These are phyloP conservation scores for Metschnikowia kunwiensis DNA, from an alignment of 805 yeast species.

Conservation along the genomic window DNA sequence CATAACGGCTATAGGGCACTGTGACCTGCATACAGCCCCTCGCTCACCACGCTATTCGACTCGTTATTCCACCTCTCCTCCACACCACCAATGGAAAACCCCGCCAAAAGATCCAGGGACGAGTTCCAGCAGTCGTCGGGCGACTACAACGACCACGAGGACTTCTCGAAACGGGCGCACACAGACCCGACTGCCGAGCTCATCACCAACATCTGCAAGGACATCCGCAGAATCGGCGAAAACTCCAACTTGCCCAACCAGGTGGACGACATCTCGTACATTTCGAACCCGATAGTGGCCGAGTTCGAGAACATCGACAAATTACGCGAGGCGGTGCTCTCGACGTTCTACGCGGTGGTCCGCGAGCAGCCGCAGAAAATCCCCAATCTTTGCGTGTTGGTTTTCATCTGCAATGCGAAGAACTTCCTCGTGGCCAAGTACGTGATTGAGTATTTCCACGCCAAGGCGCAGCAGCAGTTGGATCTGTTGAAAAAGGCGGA, in stretches of 20 bases:
- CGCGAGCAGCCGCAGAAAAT: conserved; percentile 91
- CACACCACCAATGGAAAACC: conserved; percentile 14
- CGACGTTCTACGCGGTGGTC: conserved; percentile 64
- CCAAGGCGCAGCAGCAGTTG: conserved; percentile 56
- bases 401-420: conserved; percentile 62
- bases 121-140: conserved; percentile 23
- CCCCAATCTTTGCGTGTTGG: conserved; percentile 63
- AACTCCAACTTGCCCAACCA: conserved; percentile 38
- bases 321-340: conserved; percentile 56
- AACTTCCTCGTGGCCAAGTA: conserved; percentile 65
- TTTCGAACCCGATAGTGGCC: conserved; percentile 62
- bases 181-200: conserved; percentile 41
- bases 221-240: conserved; percentile 43
- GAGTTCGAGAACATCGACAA: conserved; percentile 62
- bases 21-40: no score
- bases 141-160: conserved; percentile 16
- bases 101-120: conserved; percentile 20
- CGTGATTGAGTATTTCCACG: conserved; percentile 66
- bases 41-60: no score
- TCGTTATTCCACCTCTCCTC: neutral
- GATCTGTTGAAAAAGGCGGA: conserved; percentile 24
- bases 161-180: conserved; percentile 33
- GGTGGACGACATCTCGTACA: conserved; percentile 56
- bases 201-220: conserved; percentile 43
- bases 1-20: no score